Percentiles rank a stretch among this genome's conserved stretches.
Evolutionary conservation across 2,329 filamentous ascomycete genomes (phyloP).

Genomic region (Colletotrichum navitas): DNA sequence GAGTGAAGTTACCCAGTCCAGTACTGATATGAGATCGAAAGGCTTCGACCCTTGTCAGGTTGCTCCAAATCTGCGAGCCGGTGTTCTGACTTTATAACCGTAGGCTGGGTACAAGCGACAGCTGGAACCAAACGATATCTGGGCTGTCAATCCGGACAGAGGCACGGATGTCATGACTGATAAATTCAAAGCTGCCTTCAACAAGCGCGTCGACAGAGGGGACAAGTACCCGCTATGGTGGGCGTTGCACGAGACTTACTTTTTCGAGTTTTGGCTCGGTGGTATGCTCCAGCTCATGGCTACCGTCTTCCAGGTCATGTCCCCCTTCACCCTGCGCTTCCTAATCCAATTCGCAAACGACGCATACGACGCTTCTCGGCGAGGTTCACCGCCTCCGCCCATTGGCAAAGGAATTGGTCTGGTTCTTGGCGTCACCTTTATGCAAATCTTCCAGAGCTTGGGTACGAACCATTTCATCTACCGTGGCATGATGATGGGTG

Average conservation of each 20-base stretch:
- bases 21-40: neutral
- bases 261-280: conserved; percentile 85
- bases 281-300: conserved; percentile 81
- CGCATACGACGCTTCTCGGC: conserved; percentile 76
- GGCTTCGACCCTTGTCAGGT: neutral
- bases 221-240: conserved; percentile 80
- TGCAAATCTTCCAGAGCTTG: conserved; percentile 87
- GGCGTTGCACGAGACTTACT: conserved; percentile 89
- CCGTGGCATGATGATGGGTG: conserved; percentile 90
- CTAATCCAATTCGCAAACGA: conserved; percentile 87
- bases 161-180: conserved; percentile 76
- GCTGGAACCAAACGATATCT: conserved; percentile 88
- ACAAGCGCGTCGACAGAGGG: conserved; percentile 74
- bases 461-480: conserved; percentile 93
- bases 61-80: neutral
- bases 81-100: neutral
- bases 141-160: conserved; percentile 86
- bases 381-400: conserved; percentile 67
- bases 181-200: conserved; percentile 76
- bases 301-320: conserved; percentile 82
- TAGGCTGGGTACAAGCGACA: conserved; percentile 87
- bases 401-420: conserved; percentile 85
- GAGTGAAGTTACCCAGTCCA: conserved; percentile 49
- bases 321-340: conserved; percentile 87
- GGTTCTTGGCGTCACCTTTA: conserved; percentile 84